Evolutionary conservation across 1,139 yeast genomes (phyloP), one percentile per base, ranked within the genome.

Genomic region (Kurtzmaniella quercitrusa): DNA sequence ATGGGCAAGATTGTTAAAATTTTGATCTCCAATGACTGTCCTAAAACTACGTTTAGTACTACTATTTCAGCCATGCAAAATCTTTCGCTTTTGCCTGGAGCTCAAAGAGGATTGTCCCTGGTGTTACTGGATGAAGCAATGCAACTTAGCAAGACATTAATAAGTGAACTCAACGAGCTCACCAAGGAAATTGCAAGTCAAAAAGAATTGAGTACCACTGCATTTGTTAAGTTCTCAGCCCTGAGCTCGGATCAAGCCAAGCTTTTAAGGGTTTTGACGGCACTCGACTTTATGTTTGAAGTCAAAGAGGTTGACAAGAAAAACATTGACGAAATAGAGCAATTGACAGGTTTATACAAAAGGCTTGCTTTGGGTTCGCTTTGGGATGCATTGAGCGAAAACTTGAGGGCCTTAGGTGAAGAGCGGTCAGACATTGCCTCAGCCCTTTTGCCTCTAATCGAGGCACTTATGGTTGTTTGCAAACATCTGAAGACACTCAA

Each of bases 391-490:
- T 71, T 93, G 40, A 86, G 96, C 63, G 85, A 81, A 37, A 82
- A 94, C 50, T 67, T 93, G 50, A 65, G 82, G 38, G 70, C 78
- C 6, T 68, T 88, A 53, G 83, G 79, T 51, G 76, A 72, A 14
- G 69, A 68, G 35, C 61, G 66, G 28, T 67, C 79, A 11, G 84
- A 84, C 47, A 78, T 88, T 39, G 93, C 96, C 1, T 86, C 95
- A 1, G 85, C 89, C 1, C 65, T 91, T 33, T 68, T 93, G 23
- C 98, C 98, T 0, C 63, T 88, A 47, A 89, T 93, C 51, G 98
- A 93, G 60, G 83, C 97, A 0, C 68, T 93, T 48, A 88, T 93
- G 96, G 96, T 91, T 44, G 94, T 93, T 33, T 89, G 96, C 65
- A 91, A 89, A 57, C 95, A 88, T 57, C 82, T 91, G 52, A 81